Evolutionary conservation across 2,329 filamentous ascomycete species (phyloP).

Genomic region (Samsoniella hepiali): DNA sequence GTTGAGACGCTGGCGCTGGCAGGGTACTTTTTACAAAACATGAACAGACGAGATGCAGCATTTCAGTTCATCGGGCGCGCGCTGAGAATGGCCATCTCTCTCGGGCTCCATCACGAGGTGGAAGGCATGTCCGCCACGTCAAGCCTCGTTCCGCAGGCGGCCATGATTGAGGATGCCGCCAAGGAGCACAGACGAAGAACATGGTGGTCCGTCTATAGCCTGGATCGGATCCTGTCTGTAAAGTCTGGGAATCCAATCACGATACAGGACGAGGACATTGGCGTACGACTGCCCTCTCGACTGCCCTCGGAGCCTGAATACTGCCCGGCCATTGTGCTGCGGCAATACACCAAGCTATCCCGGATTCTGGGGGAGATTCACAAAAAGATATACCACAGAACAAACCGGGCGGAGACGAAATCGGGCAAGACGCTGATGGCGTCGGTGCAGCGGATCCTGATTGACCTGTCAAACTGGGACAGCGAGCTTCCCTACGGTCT

Average conservation of each 20-base stretch:
- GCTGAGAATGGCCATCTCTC: slow-evolving; percentile 54
- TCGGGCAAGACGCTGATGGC: slow-evolving; percentile 46
- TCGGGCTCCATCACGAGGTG: slow-evolving; percentile 54
- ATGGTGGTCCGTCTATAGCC: slow-evolving; percentile 56
- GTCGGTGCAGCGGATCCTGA: slow-evolving; percentile 49
- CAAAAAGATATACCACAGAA: slow-evolving; percentile 46
- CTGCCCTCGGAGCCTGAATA: slow-evolving; percentile 37
- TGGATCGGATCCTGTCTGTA: slow-evolving; percentile 51
- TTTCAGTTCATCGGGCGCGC: slow-evolving; percentile 54
- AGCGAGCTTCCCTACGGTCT: slow-evolving; percentile 45
- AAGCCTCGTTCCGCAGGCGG: slow-evolving; percentile 23
- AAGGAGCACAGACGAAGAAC: slow-evolving; percentile 49
- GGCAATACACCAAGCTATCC: slow-evolving; percentile 51
- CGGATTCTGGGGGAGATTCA: slow-evolving; percentile 49
- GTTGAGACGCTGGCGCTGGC: slow-evolving; percentile 53
- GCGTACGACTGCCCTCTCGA: slow-evolving; percentile 36
- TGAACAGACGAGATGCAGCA: slow-evolving; percentile 53
- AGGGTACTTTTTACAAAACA: slow-evolving; percentile 56
- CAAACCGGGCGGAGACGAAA: slow-evolving; percentile 32
- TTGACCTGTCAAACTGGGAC: slow-evolving; percentile 48
- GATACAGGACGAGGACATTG: slow-evolving; percentile 53
- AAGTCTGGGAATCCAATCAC: slow-evolving; percentile 54
- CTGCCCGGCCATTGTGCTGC: slow-evolving; percentile 46
- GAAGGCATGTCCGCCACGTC: slow-evolving; percentile 18
- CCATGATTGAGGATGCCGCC: slow-evolving; percentile 35